Evolutionary conservation across 73 alveolate species (phyloP), one percentile per base, ranked within the genome.

Genomic region (Effrenium voratum): DNA sequence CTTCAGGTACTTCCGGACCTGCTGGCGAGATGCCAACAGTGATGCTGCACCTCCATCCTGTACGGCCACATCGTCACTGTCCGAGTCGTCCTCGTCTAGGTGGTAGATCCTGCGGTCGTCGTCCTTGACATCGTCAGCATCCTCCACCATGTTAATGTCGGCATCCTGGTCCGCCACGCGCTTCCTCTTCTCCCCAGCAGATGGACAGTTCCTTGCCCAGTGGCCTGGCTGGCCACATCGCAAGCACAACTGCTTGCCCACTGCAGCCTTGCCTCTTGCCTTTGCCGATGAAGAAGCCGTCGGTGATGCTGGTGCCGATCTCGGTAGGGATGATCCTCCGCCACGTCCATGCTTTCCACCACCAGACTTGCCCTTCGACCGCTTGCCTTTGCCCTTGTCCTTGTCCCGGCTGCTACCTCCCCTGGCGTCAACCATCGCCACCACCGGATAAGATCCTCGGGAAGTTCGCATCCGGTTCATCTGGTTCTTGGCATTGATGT

Each of bases 21-120:
- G 26, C 50, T 12, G 38, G 24, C 44, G 43, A 38, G 52, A 8
- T 82, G 76, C 93, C 1, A 82, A 24, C n/a, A 82, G n/a, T 5
- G 93, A 82, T 0, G 93, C 93, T 0, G 93, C 93, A 0, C 93
- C 93, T 3, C 76, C 77, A 34, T 82, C 93, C 38, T 82, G 93
- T 32, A 82, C 93, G 26, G 93, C 93, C 1, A n/a, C 38, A 16
- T 82, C 52, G 36, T 13, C 19, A 12, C 36, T 12, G 38, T 60
- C 73, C 15, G 15, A 30, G 5, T 60, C 73, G 13, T 60, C 73
- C 36, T 19, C 36, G n/a, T 60, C 73, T 6, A 36, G 15, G 6
- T 0, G 76, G 45, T 45, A 49, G 50, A 10, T 36, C 55, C 16
- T 16, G 63, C 44, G 24, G 4, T 16, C 0, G 38, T 0, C 41